Percentiles rank a stretch among this genome's conserved stretches.
These are phyloP conservation scores for Tulasnella sp. DNA, from an alignment of 768 basidiomycete species.

Conservation along the genomic window DNA sequence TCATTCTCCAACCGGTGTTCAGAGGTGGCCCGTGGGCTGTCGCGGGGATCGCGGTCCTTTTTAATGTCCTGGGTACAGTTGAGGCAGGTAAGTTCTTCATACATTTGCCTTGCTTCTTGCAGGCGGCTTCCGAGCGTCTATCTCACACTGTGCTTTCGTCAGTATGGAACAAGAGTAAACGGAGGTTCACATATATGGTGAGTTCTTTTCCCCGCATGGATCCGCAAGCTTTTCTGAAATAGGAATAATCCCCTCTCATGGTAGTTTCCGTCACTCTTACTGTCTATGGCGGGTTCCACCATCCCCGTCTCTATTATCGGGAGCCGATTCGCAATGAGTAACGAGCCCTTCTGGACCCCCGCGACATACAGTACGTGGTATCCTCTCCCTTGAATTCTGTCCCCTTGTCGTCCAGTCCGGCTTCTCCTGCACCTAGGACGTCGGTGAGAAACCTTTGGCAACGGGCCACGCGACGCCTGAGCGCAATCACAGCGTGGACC, in stretches of 20 bases:
- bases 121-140: neutral
- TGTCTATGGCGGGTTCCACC: constrained; percentile 61
- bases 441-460: too few species aligned
- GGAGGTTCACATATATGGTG: constrained; percentile 65
- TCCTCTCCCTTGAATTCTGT: neutral
- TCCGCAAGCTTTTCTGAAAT: neutral
- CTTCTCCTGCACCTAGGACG: neutral
- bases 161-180: constrained; percentile 72
- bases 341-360: constrained; percentile 57
- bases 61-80: constrained; percentile 65
- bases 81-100: constrained; percentile 48
- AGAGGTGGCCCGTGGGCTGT: constrained; percentile 65
- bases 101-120: neutral
- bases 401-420: neutral
- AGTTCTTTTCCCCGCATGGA: neutral
- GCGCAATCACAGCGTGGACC: neutral
- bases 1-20: constrained; percentile 60
- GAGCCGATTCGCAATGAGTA: constrained; percentile 58
- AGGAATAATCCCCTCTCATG: neutral
- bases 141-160: neutral
- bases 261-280: constrained; percentile 53
- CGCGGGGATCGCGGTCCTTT: constrained; percentile 51
- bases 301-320: constrained; percentile 72
- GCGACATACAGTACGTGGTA: constrained; percentile 3
- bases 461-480: neutral